Evolutionary conservation across 1,284 basidiomycete species (phyloP), one percentile per base, ranked within the genome.

Genomic region (Golubevia sp.): DNA sequence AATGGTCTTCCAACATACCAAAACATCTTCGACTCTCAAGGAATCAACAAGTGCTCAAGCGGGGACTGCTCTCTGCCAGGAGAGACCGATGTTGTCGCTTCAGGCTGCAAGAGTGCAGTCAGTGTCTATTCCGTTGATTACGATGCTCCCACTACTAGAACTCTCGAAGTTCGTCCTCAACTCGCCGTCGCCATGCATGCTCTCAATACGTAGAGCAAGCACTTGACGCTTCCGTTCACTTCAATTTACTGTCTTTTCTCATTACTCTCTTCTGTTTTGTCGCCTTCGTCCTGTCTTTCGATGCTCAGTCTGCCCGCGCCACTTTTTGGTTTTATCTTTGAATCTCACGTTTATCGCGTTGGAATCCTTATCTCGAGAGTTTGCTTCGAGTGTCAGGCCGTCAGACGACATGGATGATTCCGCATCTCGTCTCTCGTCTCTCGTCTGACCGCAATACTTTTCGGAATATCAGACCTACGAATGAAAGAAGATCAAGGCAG

Each of bases 51-150:
- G 11, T 78, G 76, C 65, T 50, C 44, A 23, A 57, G 61, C 11
- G 74, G 73, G 15, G 65, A 79, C 48, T 78, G 76, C 70, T 59
- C 55, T 8, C 66, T 78, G 11, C 70, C 70, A 21, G 77, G 77
- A 11, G 77, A 79, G 64, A 76, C 74, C 21, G 65, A 70, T 24
- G 57, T 70, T 11, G 66, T 79, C 21, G 48, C 52, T 13, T 59
- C 64, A 26, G 68, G 61, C 27, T 79, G 76, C 63, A 59, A 71
- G 38, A 70, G 67, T 15, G 65, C 73, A 11, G 66, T 73, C 24
- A 66, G 63, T 49, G 62, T 79, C 51, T 79, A 69, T 53, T 61
- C 62, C 54, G 68, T 71, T 48, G 76, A 78, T 58, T 79, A 78
- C 55, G 74, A 78, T 59, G 76, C 77, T 1, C 73, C 74, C 2